Conservation (phyloP, 164 flowering plant species). For the Berberis thunbergii region DNA sequence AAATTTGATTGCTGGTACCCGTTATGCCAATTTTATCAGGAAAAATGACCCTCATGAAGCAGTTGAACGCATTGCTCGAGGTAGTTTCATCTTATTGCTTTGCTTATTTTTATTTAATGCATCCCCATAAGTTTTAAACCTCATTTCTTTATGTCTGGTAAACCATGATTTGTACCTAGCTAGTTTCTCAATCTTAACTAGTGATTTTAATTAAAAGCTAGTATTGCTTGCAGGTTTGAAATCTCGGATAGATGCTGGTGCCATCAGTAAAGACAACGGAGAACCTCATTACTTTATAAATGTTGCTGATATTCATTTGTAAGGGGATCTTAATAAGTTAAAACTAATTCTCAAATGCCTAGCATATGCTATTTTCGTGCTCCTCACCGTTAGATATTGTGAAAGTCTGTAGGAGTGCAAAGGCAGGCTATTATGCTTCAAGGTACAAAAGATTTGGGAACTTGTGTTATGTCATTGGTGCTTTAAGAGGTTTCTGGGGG, state of each 20-base stretch:
- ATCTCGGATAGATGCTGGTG: conserved; percentile 75
- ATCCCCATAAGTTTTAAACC: not conserved
- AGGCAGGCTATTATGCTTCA: conserved; percentile 93
- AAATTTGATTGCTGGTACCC: conserved; percentile 9
- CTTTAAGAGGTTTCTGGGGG: conserved; percentile 77
- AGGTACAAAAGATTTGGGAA: conserved; percentile 90
- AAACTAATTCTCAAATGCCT: not conserved
- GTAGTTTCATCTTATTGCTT: conserved; percentile 23
- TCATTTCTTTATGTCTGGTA: not conserved
- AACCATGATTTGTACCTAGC: not conserved
- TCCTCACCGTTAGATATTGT: conserved; percentile 10
- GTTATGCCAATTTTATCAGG: conserved; percentile 39
- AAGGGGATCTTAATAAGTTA: conserved; percentile 25
- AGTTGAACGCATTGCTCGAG: conserved; percentile 76
- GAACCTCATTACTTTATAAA: conserved; percentile 78
- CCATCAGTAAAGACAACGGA: conserved; percentile 37
- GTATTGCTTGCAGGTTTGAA: conserved; percentile 45
- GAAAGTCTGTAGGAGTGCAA: conserved; percentile 76
- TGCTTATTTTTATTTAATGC: not conserved
- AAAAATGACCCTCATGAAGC: conserved; percentile 80
- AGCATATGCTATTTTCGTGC: not conserved
- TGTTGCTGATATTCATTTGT: conserved; percentile 98
- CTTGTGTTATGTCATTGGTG: conserved; percentile 88
- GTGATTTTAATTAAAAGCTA: not conserved
- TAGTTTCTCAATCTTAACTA: not conserved